A percentile compares a stretch with the other conserved stretches of the same genome.
phyloP scores from a whole-genome alignment of 2,329 filamentous ascomycete genomes.

The Colletotrichum simmondsii region DNA sequence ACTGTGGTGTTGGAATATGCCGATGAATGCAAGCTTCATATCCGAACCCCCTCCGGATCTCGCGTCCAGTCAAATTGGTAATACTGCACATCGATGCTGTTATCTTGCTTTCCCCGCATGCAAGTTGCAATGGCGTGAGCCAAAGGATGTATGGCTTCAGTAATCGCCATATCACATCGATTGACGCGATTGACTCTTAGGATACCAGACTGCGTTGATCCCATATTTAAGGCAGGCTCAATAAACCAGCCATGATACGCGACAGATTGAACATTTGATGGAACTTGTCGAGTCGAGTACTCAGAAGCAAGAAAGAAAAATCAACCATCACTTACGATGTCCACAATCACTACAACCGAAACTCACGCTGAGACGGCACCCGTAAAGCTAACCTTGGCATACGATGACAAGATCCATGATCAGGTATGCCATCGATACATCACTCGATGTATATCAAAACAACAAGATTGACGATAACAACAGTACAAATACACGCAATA shows the following conservation, averaged over 20 bases:
- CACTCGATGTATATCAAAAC: neutral
- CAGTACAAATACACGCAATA: slow-evolving; percentile 46
- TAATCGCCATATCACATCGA: neutral
- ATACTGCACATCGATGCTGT: neutral
- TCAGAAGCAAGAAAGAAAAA: neutral
- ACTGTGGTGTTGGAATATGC: neutral
- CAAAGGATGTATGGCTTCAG: neutral
- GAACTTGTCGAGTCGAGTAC: neutral
- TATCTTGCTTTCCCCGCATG: neutral
- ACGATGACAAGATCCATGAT: slow-evolving; percentile 18
- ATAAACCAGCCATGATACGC: neutral
- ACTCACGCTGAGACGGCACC: neutral
- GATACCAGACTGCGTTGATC: neutral
- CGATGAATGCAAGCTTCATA: neutral
- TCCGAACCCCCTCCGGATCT: neutral
- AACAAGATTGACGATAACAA: neutral
- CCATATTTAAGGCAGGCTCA: neutral
- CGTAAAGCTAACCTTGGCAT: slow-evolving; percentile 17
- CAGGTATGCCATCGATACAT: neutral
- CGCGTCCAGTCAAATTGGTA: neutral
- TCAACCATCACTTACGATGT: slow-evolving; percentile 67
- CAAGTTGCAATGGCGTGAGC: neutral
- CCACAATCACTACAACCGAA: slow-evolving; percentile 87
- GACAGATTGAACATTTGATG: neutral
- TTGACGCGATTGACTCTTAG: slow-evolving; percentile 1